phyloP scores from a whole-genome alignment of 2,329 filamentous ascomycete genomes.

The Colletotrichum sidae region DNA sequence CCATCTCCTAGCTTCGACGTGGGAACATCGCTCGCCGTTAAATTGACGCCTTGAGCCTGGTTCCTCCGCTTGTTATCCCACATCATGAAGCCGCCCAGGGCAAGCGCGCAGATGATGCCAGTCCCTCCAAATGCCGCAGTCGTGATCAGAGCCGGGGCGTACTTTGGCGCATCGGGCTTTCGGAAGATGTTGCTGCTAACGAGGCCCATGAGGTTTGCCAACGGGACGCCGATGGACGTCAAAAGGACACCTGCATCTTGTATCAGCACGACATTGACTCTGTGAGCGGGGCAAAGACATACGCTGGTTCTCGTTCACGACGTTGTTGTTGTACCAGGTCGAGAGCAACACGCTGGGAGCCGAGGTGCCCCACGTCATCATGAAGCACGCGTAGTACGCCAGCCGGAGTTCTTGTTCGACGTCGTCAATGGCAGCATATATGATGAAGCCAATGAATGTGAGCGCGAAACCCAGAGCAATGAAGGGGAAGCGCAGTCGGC shows the following conservation, averaged over 20 bases:
- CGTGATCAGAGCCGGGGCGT: constrained; percentile 73
- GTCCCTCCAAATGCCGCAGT: constrained; percentile 73
- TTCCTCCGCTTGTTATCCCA: constrained; percentile 66
- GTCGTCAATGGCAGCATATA: constrained; percentile 76
- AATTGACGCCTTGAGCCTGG: constrained; percentile 60
- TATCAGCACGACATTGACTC: too few species aligned
- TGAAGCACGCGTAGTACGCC: constrained; percentile 70
- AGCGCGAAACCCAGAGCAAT: constrained; percentile 79
- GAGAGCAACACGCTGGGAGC: constrained; percentile 78
- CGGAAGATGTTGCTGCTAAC: constrained; percentile 78
- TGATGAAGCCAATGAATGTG: constrained; percentile 82
- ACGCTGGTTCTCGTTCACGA: constrained; percentile 80
- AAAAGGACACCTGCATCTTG: constrained; percentile 9
- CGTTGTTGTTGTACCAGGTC: constrained; percentile 83
- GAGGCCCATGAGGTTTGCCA: constrained; percentile 82
- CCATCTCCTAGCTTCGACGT: constrained; percentile 63
- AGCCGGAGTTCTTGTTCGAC: constrained; percentile 64
- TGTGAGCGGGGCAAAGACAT: constrained; percentile 54
- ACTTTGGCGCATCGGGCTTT: constrained; percentile 72
- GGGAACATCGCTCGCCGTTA: constrained; percentile 59
- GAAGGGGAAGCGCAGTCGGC: constrained; percentile 69
- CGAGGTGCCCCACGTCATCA: constrained; percentile 86
- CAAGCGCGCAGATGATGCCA: constrained; percentile 56
- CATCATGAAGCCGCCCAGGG: constrained; percentile 60
- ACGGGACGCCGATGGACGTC: constrained; percentile 74